Evolutionary conservation across 2,329 filamentous ascomycete species (phyloP).

Genomic region (Lachnellula cervina): DNA sequence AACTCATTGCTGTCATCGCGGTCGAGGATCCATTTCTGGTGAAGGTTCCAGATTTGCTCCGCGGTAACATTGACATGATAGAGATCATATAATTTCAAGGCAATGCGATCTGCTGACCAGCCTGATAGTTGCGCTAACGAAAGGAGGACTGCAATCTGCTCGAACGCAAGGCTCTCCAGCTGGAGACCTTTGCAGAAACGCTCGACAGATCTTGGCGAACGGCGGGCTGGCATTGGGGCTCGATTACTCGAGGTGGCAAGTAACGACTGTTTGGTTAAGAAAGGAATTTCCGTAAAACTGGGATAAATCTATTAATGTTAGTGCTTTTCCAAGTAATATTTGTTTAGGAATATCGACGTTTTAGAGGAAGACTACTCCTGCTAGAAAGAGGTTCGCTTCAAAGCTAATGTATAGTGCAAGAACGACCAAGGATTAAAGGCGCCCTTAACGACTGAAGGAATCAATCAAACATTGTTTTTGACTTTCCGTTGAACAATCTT

Average conservation of each 20-base stretch:
- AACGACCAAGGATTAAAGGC: too few species aligned
- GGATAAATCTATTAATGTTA: too few species aligned
- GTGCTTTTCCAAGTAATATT: too few species aligned
- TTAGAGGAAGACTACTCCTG: too few species aligned
- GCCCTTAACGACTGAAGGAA: too few species aligned
- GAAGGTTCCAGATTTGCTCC: slow-evolving; percentile 15
- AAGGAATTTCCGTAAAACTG: too few species aligned
- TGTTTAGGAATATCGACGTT: too few species aligned
- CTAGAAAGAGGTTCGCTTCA: too few species aligned
- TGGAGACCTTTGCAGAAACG: slow-evolving; percentile 3
- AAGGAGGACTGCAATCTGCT: slow-evolving; percentile 7
- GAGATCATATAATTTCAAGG: not conserved
- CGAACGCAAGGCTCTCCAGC: not conserved
- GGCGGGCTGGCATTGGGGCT: slow-evolving; percentile 1
- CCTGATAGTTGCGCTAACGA: slow-evolving; percentile 17
- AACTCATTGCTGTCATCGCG: not conserved
- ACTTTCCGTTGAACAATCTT: too few species aligned
- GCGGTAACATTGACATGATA: not conserved
- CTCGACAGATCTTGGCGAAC: slow-evolving; percentile 8
- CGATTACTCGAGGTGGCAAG: not conserved
- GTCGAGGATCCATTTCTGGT: slow-evolving; percentile 10
- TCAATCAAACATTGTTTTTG: too few species aligned
- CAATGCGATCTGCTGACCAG: slow-evolving; percentile 24
- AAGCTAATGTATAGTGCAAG: too few species aligned
- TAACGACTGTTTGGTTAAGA: not conserved